phyloP scores from a whole-genome alignment of 805 yeast genomes.

The Ogataea nakhonphanomensis region DNA sequence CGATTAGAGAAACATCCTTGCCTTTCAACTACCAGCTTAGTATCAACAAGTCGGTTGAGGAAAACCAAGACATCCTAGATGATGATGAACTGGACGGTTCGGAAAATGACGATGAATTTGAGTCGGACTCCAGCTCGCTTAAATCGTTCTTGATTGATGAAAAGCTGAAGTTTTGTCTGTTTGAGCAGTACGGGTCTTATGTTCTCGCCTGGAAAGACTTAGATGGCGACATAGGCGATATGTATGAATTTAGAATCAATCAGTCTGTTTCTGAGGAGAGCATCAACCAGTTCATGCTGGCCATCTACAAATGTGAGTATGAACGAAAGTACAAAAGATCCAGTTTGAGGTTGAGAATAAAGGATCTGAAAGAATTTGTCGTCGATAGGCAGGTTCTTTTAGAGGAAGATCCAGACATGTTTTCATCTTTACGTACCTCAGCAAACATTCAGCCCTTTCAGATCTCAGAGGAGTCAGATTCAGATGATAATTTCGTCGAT shows the following conservation, averaged over 20 bases:
- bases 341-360: conserved; percentile 41
- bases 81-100: conserved; percentile 47
- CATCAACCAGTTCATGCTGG: conserved; percentile 59
- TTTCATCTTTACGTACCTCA: conserved; percentile 18
- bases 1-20: conserved; percentile 63
- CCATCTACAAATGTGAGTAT: conserved; percentile 65
- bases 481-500: conserved; percentile 30
- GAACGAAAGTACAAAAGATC: conserved; percentile 67
- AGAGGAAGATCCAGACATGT: conserved; percentile 22
- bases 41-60: conserved; percentile 64
- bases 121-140: conserved; percentile 51
- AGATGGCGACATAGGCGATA: conserved; percentile 83
- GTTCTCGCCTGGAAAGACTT: conserved; percentile 78
- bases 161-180: conserved; percentile 52
- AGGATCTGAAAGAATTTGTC: conserved; percentile 57
- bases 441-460: conserved; percentile 9
- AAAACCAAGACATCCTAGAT: conserved; percentile 48
- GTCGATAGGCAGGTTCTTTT: conserved; percentile 32
- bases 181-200: conserved; percentile 45
- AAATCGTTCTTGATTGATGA: conserved; percentile 67
- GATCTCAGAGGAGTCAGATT: conserved; percentile 9
- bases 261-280: conserved; percentile 51
- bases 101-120: conserved; percentile 34
- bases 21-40: conserved; percentile 68
- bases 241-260: conserved; percentile 75